These are phyloP conservation scores for Luffa aegyptiaca DNA, from an alignment of 306 rosid species.

Conservation along the genomic window DNA sequence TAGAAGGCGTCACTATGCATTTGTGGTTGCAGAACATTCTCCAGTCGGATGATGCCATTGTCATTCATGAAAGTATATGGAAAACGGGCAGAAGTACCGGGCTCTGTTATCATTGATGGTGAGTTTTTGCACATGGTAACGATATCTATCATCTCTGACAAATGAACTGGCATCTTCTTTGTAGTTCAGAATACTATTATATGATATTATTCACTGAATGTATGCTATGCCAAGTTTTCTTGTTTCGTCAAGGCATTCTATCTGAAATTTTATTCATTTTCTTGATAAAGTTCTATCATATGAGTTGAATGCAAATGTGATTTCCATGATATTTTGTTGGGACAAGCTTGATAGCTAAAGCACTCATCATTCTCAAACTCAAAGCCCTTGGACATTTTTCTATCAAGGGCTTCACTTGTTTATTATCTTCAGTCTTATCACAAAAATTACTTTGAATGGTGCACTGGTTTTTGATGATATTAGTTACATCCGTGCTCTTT, in stretches of 20 bases:
- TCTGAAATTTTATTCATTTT: not conserved
- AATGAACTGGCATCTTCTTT: not conserved
- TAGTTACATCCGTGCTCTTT: no score
- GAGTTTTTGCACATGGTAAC: not conserved
- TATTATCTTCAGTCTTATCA: not conserved
- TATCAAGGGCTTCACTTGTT: not conserved
- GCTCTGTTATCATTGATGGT: conserved; percentile 80
- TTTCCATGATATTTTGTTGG: not conserved
- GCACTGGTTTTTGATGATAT: no score
- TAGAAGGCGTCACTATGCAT: not conserved
- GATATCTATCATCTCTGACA: not conserved
- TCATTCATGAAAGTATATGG: conserved; percentile 51
- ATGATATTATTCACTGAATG: not conserved
- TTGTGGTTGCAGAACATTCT: conserved; percentile 33
- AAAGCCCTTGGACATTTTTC: not conserved
- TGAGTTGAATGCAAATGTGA: not conserved
- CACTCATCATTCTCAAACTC: not conserved
- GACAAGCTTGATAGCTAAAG: not conserved
- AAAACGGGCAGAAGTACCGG: conserved; percentile 53
- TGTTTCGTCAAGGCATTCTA: not conserved
- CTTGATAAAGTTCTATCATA: not conserved
- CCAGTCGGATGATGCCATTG: conserved; percentile 27
- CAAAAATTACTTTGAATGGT: not conserved
- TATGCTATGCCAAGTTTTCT: not conserved
- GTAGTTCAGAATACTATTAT: not conserved